Conservation (phyloP, 331 rosid genomes). For the Spiraea crenata region DNA sequence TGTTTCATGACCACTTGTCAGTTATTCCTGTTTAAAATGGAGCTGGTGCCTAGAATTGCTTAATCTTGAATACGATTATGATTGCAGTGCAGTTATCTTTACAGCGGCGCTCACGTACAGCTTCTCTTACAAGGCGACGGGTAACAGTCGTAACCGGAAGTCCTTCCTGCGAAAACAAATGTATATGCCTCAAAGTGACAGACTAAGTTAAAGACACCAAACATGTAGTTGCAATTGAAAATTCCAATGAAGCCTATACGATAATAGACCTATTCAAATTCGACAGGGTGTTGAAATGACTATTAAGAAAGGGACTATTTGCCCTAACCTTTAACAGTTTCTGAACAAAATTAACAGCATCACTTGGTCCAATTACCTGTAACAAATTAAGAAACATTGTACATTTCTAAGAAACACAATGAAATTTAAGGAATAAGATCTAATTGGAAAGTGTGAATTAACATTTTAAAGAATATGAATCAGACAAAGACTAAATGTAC, state of each 20-base stretch:
- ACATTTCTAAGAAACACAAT: conserved; percentile 1
- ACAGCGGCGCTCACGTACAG: conserved; percentile 81
- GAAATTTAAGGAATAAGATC: conserved; percentile 21
- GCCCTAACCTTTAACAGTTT: conserved; percentile 63
- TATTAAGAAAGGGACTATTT: conserved; percentile 13
- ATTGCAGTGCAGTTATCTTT: conserved; percentile 92
- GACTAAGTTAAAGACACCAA: neutral
- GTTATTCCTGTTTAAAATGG: neutral
- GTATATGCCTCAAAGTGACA: neutral
- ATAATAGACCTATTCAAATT: neutral
- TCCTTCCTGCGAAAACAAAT: conserved; percentile 57
- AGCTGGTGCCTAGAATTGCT: conserved; percentile 16
- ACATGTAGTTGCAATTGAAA: neutral
- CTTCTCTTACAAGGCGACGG: conserved; percentile 81
- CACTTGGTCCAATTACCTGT: conserved; percentile 95
- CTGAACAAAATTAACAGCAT: conserved; percentile 87
- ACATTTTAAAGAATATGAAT: neutral
- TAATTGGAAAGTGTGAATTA: neutral
- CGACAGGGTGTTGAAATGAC: neutral
- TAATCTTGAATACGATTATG: conserved; percentile 58
- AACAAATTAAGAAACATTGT: conserved; percentile 14
- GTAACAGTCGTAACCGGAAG: conserved; percentile 55
- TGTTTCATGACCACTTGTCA: conserved; percentile 2
- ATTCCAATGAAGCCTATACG: neutral
- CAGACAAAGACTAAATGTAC: conserved; percentile 33